These are phyloP conservation scores for Arthrobotrys sphaeroides DNA, from an alignment of 2,329 filamentous ascomycete genomes.

Conservation along the genomic window DNA sequence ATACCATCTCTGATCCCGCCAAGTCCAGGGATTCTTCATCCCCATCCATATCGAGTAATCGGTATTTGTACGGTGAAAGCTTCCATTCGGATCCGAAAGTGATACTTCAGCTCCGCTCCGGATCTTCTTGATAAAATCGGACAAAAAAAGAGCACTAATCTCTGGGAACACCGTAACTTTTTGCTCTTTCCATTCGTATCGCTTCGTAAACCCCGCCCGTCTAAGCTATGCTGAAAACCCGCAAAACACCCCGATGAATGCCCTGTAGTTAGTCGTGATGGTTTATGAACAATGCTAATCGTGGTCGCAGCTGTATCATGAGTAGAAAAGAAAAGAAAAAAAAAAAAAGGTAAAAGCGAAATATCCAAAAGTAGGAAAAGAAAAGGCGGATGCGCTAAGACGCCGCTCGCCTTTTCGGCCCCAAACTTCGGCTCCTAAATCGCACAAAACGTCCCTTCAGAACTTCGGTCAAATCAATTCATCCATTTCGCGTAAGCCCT, in stretches of 20 bases:
- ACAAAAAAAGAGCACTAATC: too few species aligned
- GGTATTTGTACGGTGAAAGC: too few species aligned
- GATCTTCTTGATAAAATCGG: too few species aligned
- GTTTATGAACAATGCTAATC: background rate
- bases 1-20: too few species aligned
- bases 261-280: background rate
- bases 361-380: background rate
- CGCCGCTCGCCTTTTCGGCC: background rate
- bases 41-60: too few species aligned
- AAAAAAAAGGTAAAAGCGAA: background rate
- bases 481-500: conserved; percentile 53
- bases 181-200: background rate
- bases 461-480: conserved; percentile 20
- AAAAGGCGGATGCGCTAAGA: background rate
- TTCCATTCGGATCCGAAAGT: too few species aligned
- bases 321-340: background rate
- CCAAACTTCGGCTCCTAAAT: conserved; percentile 1
- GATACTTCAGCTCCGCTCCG: too few species aligned
- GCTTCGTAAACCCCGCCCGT: background rate
- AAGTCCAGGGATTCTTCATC: too few species aligned
- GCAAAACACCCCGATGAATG: conserved; percentile 33
- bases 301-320: background rate
- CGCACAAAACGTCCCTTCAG: background rate
- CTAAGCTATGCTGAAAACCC: conserved; percentile 12
- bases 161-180: background rate